Conservation (phyloP, 2,329 filamentous ascomycete genomes). For the Colletotrichum navitas region DNA sequence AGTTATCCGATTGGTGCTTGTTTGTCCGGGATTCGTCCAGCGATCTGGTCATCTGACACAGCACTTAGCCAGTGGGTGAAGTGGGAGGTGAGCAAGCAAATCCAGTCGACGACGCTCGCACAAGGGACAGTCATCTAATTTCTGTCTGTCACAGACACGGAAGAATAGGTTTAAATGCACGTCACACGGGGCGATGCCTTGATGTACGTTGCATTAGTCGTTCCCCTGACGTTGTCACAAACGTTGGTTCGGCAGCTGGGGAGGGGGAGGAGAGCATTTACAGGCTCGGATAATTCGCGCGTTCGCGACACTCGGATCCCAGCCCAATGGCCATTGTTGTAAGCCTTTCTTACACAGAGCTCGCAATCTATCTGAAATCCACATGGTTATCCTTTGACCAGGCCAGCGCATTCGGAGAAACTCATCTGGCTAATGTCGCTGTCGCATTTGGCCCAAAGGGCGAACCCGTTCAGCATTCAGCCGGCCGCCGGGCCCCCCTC, state of each 20-base stretch:
- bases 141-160: not conserved
- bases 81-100: not conserved
- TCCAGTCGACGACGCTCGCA: not conserved
- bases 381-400: not conserved
- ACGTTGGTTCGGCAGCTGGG: not conserved
- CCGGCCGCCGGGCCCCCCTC: constrained; percentile 10
- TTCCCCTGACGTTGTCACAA: not conserved
- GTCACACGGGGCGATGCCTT: not conserved
- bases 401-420: not conserved
- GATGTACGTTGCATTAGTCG: not conserved
- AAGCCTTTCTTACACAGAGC: not conserved
- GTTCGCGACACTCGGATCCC: constrained; percentile 14
- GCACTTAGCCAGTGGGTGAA: not conserved
- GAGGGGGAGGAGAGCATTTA: not conserved
- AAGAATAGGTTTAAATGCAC: not conserved
- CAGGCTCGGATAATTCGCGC: constrained; percentile 26
- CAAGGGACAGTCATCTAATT: not conserved
- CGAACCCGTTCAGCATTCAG: constrained; percentile 11
- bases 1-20: not conserved
- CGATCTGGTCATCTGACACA: not conserved
- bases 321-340: constrained; percentile 3
- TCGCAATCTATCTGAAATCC: constrained; percentile 31
- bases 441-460: not conserved
- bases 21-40: not conserved
- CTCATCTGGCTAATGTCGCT: constrained; percentile 16